These are phyloP conservation scores for Agastache rugosa DNA, from an alignment of 257 asterid genomes.

Conservation along the genomic window DNA sequence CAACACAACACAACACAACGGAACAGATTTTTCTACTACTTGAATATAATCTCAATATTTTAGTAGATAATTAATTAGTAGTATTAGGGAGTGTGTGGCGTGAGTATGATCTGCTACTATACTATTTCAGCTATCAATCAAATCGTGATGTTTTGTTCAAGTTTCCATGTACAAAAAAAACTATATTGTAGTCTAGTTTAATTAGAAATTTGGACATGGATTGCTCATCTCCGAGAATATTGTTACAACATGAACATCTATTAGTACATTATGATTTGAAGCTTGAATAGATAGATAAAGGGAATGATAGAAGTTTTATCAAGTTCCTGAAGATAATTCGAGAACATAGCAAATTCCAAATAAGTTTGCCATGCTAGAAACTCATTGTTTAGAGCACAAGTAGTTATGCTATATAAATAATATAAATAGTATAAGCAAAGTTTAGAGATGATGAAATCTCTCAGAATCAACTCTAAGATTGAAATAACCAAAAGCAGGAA, in stretches of 20 bases:
- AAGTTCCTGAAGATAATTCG: too few species aligned
- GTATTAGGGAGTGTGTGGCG: background rate
- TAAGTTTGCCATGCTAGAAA: too few species aligned
- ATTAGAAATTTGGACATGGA: background rate
- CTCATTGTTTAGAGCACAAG: background rate
- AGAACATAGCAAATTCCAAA: too few species aligned
- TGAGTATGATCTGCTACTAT: background rate
- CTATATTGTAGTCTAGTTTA: background rate
- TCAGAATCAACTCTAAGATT: conserved; percentile 73
- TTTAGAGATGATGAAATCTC: conserved; percentile 54
- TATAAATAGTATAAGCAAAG: background rate
- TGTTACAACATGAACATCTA: background rate
- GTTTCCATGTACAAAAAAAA: background rate
- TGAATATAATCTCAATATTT: too few species aligned
- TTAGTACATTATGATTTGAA: too few species aligned
- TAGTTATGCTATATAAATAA: background rate
- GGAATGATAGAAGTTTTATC: too few species aligned
- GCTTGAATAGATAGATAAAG: too few species aligned
- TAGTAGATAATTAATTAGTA: too few species aligned
- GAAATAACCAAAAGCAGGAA: conserved; percentile 60
- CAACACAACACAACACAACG: too few species aligned
- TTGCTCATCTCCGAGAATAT: background rate
- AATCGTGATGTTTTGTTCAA: background rate
- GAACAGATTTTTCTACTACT: background rate
- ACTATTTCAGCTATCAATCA: background rate